phyloP scores from a whole-genome alignment of 2,329 filamentous ascomycete species.

The Lachnellula arida region DNA sequence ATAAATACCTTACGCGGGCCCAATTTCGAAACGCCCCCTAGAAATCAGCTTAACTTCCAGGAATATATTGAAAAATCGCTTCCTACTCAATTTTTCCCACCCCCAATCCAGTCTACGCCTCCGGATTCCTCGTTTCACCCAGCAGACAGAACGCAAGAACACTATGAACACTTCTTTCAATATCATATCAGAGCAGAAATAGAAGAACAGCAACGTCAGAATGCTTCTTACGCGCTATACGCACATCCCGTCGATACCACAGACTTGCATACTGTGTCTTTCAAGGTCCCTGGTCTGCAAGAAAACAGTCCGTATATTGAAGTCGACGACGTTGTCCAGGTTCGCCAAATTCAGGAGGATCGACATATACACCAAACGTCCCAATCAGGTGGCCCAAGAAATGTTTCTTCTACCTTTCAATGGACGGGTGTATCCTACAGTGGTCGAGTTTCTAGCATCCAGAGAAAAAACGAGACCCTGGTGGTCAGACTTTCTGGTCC shows the following conservation, averaged over 20 bases:
- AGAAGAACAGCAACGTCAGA: constrained; percentile 8
- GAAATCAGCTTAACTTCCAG: constrained; percentile 6
- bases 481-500: constrained; percentile 2
- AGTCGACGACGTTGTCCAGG: constrained; percentile 17
- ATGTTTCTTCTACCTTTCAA: neutral
- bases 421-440: constrained; percentile 15
- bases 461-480: constrained; percentile 8
- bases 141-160: neutral
- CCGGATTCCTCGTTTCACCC: neutral
- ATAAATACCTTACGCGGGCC: constrained; percentile 12
- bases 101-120: too few species aligned
- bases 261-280: neutral
- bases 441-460: constrained; percentile 10
- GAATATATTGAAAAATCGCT: too few species aligned
- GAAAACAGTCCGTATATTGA: constrained; percentile 20
- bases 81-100: too few species aligned
- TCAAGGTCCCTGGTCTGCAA: constrained; percentile 15
- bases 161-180: constrained; percentile 8
- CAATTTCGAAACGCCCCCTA: constrained; percentile 7
- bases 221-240: constrained; percentile 14
- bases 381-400: neutral
- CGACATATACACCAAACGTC: neutral
- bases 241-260: constrained; percentile 2
- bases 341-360: constrained; percentile 15
- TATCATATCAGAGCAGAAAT: constrained; percentile 11